Percentiles rank a stretch among this genome's conserved stretches.
Evolutionary conservation across 2,329 filamentous ascomycete genomes (phyloP).

Genomic region (Esteya vermicola): DNA sequence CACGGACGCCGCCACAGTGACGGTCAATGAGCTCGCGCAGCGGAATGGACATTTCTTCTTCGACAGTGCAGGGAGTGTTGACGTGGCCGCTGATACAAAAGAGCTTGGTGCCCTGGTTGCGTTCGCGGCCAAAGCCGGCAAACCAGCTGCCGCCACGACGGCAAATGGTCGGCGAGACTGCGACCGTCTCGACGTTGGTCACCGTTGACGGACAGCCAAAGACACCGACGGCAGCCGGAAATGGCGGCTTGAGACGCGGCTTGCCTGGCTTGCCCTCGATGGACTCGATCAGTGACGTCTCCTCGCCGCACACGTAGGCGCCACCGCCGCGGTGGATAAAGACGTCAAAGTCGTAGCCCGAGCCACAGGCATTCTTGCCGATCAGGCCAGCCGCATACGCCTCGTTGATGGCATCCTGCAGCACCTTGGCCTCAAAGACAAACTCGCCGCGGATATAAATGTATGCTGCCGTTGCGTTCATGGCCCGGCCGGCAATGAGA

Average conservation of each 20-base stretch:
- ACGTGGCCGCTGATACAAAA: slow-evolving; percentile 98
- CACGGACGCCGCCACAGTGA: slow-evolving; percentile 92
- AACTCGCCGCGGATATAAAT: slow-evolving; percentile 99
- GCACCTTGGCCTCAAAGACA: slow-evolving; percentile 82
- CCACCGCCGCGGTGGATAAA: slow-evolving; percentile 94
- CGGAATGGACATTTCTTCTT: slow-evolving; percentile 98
- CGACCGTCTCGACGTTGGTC: slow-evolving; percentile 94
- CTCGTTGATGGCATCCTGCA: slow-evolving; percentile 94
- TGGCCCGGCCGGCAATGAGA: slow-evolving; percentile 85
- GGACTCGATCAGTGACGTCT: slow-evolving; percentile 95
- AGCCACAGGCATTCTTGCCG: slow-evolving; percentile 94
- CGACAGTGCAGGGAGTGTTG: slow-evolving; percentile 95
- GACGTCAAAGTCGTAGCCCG: slow-evolving; percentile 95
- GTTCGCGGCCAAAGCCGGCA: slow-evolving; percentile 81
- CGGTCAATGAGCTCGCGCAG: slow-evolving; percentile 93
- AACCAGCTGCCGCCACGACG: slow-evolving; percentile 90
- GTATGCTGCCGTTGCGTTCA: slow-evolving; percentile 98
- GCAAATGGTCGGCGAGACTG: slow-evolving; percentile 90
- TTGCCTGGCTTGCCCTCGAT: slow-evolving; percentile 98
- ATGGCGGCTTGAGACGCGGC: slow-evolving; percentile 95
- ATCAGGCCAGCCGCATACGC: slow-evolving; percentile 90
- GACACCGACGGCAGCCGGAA: slow-evolving; percentile 91
- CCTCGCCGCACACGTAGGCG: slow-evolving; percentile 95
- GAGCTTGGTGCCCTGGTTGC: slow-evolving; percentile 94
- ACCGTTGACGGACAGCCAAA: slow-evolving; percentile 98